Percentiles rank a stretch among this genome's conserved stretches.
Conservation (phyloP, 2,329 filamentous ascomycete species). For the Alternaria sp. region DNA sequence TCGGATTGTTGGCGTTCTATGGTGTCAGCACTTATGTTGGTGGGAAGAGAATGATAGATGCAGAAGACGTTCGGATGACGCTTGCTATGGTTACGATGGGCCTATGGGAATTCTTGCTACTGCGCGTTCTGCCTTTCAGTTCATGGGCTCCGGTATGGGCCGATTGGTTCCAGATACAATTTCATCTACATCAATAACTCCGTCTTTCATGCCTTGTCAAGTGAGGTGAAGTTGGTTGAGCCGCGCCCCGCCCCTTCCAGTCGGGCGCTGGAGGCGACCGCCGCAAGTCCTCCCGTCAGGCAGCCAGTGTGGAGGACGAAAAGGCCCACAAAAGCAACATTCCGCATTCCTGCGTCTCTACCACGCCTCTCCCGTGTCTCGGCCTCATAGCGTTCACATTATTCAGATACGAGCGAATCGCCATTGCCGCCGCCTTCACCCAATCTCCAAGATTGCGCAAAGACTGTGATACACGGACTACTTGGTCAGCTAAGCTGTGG, state of each 20-base stretch:
- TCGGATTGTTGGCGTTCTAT: slow-evolving; percentile 12
- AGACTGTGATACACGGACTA: neutral
- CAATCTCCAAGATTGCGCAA: neutral
- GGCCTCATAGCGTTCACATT: neutral
- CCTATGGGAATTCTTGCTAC: neutral
- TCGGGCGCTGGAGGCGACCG: neutral
- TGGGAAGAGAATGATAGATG: slow-evolving; percentile 6
- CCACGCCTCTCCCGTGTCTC: neutral
- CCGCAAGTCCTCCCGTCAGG: neutral
- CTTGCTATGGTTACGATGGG: neutral
- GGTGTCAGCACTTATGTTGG: slow-evolving; percentile 5
- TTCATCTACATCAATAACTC: neutral
- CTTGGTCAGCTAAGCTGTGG: neutral
- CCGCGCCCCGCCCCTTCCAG: neutral
- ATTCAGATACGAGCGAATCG: neutral
- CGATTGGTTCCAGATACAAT: slow-evolving; percentile 6
- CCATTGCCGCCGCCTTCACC: neutral
- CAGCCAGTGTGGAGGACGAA: neutral
- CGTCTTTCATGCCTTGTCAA: neutral
- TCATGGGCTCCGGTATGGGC: neutral
- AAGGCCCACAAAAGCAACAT: neutral
- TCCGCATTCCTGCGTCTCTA: neutral
- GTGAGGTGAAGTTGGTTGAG: neutral
- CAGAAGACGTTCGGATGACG: slow-evolving; percentile 1
- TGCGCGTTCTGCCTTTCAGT: neutral